A percentile compares a stretch with the other conserved stretches of the same genome.
phyloP scores from a whole-genome alignment of 1,284 basidiomycete genomes.

The Cryptococcus sp. region DNA sequence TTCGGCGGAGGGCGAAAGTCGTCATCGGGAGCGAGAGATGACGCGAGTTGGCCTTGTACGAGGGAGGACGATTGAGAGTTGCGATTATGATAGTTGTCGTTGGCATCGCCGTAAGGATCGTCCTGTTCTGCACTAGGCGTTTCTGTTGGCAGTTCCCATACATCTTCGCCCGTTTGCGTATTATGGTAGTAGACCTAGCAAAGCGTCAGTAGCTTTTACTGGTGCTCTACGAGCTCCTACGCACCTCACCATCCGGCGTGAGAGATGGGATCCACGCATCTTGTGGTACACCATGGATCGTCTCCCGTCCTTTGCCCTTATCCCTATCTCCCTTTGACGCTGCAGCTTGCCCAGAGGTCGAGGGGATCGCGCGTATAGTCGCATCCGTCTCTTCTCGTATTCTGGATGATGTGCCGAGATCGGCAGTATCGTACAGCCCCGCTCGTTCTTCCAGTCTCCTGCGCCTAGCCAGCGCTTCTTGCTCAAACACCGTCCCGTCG shows the following conservation, averaged over 20 bases:
- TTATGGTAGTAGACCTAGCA: slow-evolving; percentile 89
- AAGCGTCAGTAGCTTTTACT: background rate
- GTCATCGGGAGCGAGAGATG: background rate
- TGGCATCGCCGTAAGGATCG: slow-evolving; percentile 47
- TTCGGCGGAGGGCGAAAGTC: slow-evolving; percentile 36
- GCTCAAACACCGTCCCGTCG: slow-evolving; percentile 23
- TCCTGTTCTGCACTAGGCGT: slow-evolving; percentile 58
- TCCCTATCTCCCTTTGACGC: background rate
- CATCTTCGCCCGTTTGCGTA: slow-evolving; percentile 81
- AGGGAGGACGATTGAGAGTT: background rate
- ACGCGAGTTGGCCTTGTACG: slow-evolving; percentile 16
- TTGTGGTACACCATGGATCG: slow-evolving; percentile 12
- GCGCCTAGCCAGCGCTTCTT: slow-evolving; percentile 16
- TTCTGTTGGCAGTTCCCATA: slow-evolving; percentile 71
- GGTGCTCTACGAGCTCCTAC: slow-evolving; percentile 18
- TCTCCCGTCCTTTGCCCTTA: slow-evolving; percentile 7
- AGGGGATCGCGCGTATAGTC: slow-evolving; percentile 36
- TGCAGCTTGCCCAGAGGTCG: background rate
- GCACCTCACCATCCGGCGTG: slow-evolving; percentile 53
- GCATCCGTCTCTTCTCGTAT: slow-evolving; percentile 15
- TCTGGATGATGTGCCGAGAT: slow-evolving; percentile 14
- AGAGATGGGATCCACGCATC: slow-evolving; percentile 55
- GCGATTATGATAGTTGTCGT: slow-evolving; percentile 13
- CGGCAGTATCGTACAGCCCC: slow-evolving; percentile 12
- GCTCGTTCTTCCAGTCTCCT: slow-evolving; percentile 5